A percentile compares a stretch with the other conserved stretches of the same genome.
These are phyloP conservation scores for Musa balbisiana DNA, from an alignment of 202 grass and related monocot genomes.

Conservation along the genomic window DNA sequence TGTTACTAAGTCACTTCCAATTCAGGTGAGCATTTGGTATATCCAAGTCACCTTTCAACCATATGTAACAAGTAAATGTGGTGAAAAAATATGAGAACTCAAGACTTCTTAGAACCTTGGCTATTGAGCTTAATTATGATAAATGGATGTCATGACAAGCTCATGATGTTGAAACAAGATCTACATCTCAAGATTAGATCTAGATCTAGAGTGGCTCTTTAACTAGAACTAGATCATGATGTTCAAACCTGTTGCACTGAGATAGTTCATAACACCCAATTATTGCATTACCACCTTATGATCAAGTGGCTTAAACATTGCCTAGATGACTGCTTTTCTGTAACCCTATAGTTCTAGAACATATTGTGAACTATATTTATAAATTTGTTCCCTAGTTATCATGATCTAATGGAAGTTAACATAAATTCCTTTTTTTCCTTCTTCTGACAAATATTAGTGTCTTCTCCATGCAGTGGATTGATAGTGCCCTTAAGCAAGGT, in stretches of 20 bases:
- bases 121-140: no score
- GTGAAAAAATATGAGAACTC: background rate
- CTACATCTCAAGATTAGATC: constrained; percentile 5
- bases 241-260: no score
- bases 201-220: no score
- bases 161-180: background rate
- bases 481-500: constrained; percentile 68
- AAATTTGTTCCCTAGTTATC: background rate
- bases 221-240: no score
- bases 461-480: constrained; percentile 81
- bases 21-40: constrained; percentile 45
- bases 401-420: background rate
- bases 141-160: no score
- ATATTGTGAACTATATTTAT: no score
- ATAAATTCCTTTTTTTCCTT: background rate
- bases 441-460: constrained; percentile 2
- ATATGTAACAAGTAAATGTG: background rate
- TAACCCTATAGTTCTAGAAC: background rate
- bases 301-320: background rate
- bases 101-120: no score
- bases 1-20: constrained; percentile 71
- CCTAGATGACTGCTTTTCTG: background rate
- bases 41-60: background rate
- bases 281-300: background rate
- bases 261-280: background rate